These are phyloP conservation scores for Erysimum cheiri DNA, from an alignment of 441 rosid genomes.

Conservation along the genomic window DNA sequence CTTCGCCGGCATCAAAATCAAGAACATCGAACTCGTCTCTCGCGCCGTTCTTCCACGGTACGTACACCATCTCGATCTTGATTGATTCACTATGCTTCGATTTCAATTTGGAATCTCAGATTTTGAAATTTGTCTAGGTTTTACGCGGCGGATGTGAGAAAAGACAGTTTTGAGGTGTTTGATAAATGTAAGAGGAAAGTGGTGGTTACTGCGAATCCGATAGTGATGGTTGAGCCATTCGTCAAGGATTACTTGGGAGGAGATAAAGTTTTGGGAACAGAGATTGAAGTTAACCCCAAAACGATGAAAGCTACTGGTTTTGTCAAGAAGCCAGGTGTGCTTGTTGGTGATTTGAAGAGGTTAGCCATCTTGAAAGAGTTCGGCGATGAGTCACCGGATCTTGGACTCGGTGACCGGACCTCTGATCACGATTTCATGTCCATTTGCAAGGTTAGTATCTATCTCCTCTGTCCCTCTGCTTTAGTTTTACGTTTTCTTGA, in stretches of 20 bases:
- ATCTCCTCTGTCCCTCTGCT: background rate
- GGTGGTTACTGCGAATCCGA: slow-evolving; percentile 98
- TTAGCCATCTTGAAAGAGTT: slow-evolving; percentile 83
- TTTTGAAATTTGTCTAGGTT: slow-evolving; percentile 50
- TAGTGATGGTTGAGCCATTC: slow-evolving; percentile 92
- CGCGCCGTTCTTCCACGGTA: slow-evolving; percentile 91
- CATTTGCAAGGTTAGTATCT: slow-evolving; percentile 73
- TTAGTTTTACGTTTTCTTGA: background rate
- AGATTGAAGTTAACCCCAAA: slow-evolving; percentile 89
- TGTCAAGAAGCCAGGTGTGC: slow-evolving; percentile 85
- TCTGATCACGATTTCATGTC: slow-evolving; percentile 97
- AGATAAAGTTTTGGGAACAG: slow-evolving; percentile 89
- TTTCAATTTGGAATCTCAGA: background rate
- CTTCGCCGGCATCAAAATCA: slow-evolving; percentile 80
- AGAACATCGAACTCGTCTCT: slow-evolving; percentile 83
- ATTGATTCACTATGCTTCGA: too few species aligned
- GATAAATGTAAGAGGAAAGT: slow-evolving; percentile 88
- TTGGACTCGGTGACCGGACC: slow-evolving; percentile 89
- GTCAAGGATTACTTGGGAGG: slow-evolving; percentile 91
- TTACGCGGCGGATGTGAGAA: slow-evolving; percentile 92
- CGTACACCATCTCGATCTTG: background rate
- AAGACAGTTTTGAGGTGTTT: slow-evolving; percentile 85
- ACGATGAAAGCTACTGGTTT: slow-evolving; percentile 92
- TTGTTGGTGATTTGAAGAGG: slow-evolving; percentile 80
- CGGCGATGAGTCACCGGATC: slow-evolving; percentile 71